Percentiles rank a stretch among this genome's conserved stretches.
These are phyloP conservation scores for Penicillium sp. DNA, from an alignment of 2,329 filamentous ascomycete species.

Conservation along the genomic window DNA sequence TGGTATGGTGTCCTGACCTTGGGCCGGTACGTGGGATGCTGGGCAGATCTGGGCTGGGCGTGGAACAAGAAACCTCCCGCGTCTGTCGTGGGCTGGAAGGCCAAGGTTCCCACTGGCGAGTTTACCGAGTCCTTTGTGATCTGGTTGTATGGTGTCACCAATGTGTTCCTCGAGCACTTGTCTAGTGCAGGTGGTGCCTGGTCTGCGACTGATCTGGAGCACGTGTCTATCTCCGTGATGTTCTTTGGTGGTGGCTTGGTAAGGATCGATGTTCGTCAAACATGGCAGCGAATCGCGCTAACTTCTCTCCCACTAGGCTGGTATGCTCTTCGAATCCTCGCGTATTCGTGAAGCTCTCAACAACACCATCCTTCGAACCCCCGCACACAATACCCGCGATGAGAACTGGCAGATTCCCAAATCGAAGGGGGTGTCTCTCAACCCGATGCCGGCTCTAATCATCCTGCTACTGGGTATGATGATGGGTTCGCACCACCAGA, in stretches of 20 bases:
- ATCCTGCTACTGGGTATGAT: conserved; percentile 88
- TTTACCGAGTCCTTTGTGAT: conserved; percentile 90
- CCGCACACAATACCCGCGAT: conserved; percentile 51
- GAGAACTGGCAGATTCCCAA: conserved; percentile 64
- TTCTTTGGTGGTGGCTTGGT: conserved; percentile 92
- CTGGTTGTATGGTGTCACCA: conserved; percentile 85
- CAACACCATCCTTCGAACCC: conserved; percentile 53
- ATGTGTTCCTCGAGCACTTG: conserved; percentile 91
- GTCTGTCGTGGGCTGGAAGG: conserved; percentile 66
- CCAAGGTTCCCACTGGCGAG: conserved; percentile 74
- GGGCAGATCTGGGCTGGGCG: conserved; percentile 89
- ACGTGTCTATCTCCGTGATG: conserved; percentile 88
- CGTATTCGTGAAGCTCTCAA: conserved; percentile 66
- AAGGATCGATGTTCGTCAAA: conserved; percentile 31
- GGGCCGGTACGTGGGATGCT: conserved; percentile 88
- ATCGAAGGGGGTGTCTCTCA: conserved; percentile 77
- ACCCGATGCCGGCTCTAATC: conserved; percentile 85
- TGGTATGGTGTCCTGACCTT: conserved; percentile 88
- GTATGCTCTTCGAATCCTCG: conserved; percentile 83
- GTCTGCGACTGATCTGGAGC: conserved; percentile 82
- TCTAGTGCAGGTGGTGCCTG: conserved; percentile 73
- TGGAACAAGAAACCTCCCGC: conserved; percentile 81
- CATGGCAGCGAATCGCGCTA: background rate
- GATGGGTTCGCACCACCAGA: conserved; percentile 93
- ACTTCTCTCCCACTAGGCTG: conserved; percentile 58